Evolutionary conservation across 768 basidiomycete genomes (phyloP), one percentile per base, ranked within the genome.

Genomic region (Sarcodon aspratus): DNA sequence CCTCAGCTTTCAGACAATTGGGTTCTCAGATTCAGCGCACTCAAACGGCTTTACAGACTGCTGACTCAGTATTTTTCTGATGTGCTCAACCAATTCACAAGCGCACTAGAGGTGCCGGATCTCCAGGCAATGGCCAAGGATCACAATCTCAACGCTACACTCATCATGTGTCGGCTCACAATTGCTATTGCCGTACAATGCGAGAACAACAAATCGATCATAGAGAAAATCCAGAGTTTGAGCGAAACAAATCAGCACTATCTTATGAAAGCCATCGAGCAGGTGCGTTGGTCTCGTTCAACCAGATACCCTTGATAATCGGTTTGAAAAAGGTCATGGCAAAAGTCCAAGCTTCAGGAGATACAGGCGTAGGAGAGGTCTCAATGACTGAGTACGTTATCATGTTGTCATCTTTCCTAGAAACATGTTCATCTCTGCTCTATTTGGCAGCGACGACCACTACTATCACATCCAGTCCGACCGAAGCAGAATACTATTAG

Each of bases 181-280:
- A 82, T 95, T 44, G 87, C 84, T 17, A 85, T 92, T 55, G 82
- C 85, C 1, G 90, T 93, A 9, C 90, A 94, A 65, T 92, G 87
- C 59, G 84, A 87, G 61, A 78, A 78, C 62, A 94, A 94, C 59
- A 80, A 90, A 67, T 78, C 82, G 53, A 85, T 94, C 55, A 92
- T 97, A 52, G 82, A 80, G 61, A 85, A 80, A 66, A 97, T 97
- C 34, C 92, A 94, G 58, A 74, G 76, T 2, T 64, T 96, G 53
- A 83, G 78, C 52, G 86, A 95, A 63, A 73, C 67, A 13, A 82
- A 92, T 59, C 93, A 96, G 66, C 87, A 91, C 61, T 73, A 80
- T 59, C 68, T 96, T 47, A 97, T 96, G 94, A 84, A 78, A 64
- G 86, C 89, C 36, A 95, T 96, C 51, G 93, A 96, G 64, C 85